Evolutionary conservation across 495 filamentous ascomycete genomes (phyloP), one percentile per base, ranked within the genome.

Genomic region (Hypoxylon intermedium): DNA sequence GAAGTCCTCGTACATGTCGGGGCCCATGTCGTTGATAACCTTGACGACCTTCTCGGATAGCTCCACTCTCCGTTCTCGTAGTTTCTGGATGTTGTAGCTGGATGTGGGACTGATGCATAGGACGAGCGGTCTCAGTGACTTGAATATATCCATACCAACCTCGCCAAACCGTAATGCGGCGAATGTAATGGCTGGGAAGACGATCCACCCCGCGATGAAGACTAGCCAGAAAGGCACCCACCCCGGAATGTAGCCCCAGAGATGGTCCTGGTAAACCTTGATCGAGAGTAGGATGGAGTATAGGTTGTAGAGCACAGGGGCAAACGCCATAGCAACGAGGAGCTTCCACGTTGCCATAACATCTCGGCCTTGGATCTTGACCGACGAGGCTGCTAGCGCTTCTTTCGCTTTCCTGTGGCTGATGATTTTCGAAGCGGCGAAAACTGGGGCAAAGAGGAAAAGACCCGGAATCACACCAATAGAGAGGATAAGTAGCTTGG

Each of bases 321-420:
- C 90, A 64, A 99, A 86, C 11, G 87, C 92, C 67, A 98, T 79
- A 24, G 93, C 85, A 19, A 98, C 93, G 6, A 99, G 86, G 9
- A 99, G 82, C 72, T 99, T 99, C 94, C 94, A 99, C 0, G 94
- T 98, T 0, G 94, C 94, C 80, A 99, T 93, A 19, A 99, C 94
- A 72, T 99, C 94, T 28, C 87, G 84, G 13, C 90, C 94, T 70
- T 95, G 88, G 21, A 99, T 83, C 70, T 99, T 99, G 60, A 99
- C 94, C 1, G 88, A 90, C 7, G 92, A 97, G 16, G 88, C 92
- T 3, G 93, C 93, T 20, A 99, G 83, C 0, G 94, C 94, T 72
- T 94, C 89, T 60, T 84, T 86, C 0, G 93, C 91, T 75, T 99
- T 99, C 63, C 86, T 89, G 48, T 85, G 87, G n/a, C 91, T 96